These are phyloP conservation scores for Juncus effusus DNA, from an alignment of 176 grass and related monocot species.

Conservation along the genomic window DNA sequence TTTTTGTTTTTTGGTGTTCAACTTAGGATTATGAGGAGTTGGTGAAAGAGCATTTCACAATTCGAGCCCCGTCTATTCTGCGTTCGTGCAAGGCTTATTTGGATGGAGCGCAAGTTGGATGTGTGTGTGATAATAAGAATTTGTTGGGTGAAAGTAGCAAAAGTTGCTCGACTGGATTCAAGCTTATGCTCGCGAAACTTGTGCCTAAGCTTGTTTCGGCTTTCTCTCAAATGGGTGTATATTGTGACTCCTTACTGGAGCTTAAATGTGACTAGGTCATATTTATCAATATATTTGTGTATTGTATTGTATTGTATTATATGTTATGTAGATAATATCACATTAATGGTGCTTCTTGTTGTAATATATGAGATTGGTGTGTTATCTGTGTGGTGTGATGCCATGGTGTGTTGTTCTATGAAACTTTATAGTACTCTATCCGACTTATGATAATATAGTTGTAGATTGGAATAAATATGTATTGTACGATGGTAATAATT, in stretches of 20 bases:
- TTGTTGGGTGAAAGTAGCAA: conserved; percentile 37
- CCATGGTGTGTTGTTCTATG: no score
- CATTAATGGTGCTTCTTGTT: no score
- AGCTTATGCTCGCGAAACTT: conserved; percentile 81
- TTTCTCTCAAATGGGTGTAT: conserved; percentile 52
- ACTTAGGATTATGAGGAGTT: conserved; percentile 85
- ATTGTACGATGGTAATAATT: no score
- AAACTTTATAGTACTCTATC: no score
- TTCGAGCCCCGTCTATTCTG: conserved; percentile 36
- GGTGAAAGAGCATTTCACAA: conserved; percentile 78
- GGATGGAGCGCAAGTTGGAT: conserved; percentile 49
- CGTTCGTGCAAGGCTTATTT: conserved; percentile 70
- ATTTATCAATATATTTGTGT: no score
- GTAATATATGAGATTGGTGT: no score
- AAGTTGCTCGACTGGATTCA: conserved; percentile 73
- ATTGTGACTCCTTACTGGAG: conserved; percentile 31
- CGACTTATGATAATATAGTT: no score
- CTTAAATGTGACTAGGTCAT: no score
- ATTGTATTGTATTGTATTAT: no score
- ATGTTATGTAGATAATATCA: no score
- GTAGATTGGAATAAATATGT: no score
- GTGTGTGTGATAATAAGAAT: conserved; percentile 16
- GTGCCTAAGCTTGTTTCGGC: conserved; percentile 52
- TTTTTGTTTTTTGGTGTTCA: conserved; percentile 5
- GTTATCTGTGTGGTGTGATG: no score